Conservation (phyloP, 1,284 basidiomycete genomes). For the Naganishia sp. region DNA sequence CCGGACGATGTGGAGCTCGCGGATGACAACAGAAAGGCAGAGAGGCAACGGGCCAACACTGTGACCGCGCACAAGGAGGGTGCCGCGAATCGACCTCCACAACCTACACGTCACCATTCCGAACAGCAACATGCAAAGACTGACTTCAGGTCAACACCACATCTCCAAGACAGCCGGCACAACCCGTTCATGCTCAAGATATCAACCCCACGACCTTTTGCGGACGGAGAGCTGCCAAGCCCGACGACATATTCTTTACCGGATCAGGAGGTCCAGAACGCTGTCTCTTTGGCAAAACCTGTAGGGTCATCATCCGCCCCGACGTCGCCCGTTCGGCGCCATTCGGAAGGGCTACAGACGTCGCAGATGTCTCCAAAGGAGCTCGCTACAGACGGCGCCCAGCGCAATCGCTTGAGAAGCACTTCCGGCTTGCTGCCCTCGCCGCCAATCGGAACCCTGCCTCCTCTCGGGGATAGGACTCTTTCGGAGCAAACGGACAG, state of each 20-base stretch:
- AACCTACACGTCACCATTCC: constrained; percentile 3
- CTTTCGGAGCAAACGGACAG: constrained; percentile 22
- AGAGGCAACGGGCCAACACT: constrained; percentile 12
- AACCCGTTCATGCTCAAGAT: constrained; percentile 18
- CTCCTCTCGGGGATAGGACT: constrained; percentile 12
- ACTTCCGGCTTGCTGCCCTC: constrained; percentile 14
- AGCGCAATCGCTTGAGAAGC: not conserved
- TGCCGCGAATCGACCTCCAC: not conserved
- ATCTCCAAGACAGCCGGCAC: not conserved
- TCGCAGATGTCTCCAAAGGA: constrained; percentile 61
- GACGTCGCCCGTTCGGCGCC: constrained; percentile 2
- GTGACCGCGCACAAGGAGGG: not conserved
- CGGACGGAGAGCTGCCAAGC: not conserved
- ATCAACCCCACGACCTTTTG: constrained; percentile 10
- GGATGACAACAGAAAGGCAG: not conserved
- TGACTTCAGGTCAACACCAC: not conserved
- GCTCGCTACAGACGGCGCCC: constrained; percentile 30
- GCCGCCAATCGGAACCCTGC: constrained; percentile 9
- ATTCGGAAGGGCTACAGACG: constrained; percentile 60
- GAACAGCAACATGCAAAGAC: constrained; percentile 2
- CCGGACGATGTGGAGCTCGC: not conserved
- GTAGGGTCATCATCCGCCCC: constrained; percentile 2
- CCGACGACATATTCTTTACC: not conserved
- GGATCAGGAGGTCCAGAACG: not conserved
- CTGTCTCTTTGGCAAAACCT: not conserved